A percentile compares a stretch with the other conserved stretches of the same genome.
Conservation (phyloP, 2,329 filamentous ascomycete genomes). For the Fusarium sp. region DNA sequence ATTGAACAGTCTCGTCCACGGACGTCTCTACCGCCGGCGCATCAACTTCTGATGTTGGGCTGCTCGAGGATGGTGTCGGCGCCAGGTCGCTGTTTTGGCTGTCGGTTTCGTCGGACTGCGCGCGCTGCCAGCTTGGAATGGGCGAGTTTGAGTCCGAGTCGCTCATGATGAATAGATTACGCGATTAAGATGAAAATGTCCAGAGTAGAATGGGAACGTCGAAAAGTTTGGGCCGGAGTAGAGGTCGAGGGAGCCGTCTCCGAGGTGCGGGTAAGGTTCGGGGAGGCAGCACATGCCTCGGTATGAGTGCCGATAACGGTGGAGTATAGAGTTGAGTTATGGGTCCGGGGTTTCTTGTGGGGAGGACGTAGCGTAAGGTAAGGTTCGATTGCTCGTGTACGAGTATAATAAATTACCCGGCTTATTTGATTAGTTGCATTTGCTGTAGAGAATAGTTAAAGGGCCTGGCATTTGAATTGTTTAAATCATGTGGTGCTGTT, state of each 20-base stretch:
- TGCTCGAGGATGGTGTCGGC: conserved; percentile 33
- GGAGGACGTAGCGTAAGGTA: not conserved
- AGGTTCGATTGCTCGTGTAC: not conserved
- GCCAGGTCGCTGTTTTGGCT: conserved; percentile 29
- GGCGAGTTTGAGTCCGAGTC: conserved; percentile 48
- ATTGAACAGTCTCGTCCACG: conserved; percentile 13
- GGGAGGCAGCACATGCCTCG: conserved; percentile 45
- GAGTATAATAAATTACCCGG: not conserved
- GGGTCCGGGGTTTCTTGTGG: conserved; percentile 24
- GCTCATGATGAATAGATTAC: conserved; percentile 44
- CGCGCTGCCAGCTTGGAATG: conserved; percentile 51
- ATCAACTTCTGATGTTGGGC: conserved; percentile 32
- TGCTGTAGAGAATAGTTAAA: not conserved
- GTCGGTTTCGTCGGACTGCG: conserved; percentile 29
- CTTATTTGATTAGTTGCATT: not conserved
- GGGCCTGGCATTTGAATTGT: too few relatives aligned
- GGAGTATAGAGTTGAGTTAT: conserved; percentile 7
- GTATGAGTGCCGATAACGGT: conserved; percentile 41
- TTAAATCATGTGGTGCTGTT: too few relatives aligned
- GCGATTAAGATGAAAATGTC: not conserved
- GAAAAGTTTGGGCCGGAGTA: conserved; percentile 1
- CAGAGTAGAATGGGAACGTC: not conserved
- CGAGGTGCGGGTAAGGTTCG: conserved; percentile 42
- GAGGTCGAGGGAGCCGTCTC: conserved; percentile 20
- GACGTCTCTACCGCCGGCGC: conserved; percentile 13